These are phyloP conservation scores for Gryganskiella cystojenkinii DNA, from an alignment of 192 early-diverging fungal species.

Conservation along the genomic window DNA sequence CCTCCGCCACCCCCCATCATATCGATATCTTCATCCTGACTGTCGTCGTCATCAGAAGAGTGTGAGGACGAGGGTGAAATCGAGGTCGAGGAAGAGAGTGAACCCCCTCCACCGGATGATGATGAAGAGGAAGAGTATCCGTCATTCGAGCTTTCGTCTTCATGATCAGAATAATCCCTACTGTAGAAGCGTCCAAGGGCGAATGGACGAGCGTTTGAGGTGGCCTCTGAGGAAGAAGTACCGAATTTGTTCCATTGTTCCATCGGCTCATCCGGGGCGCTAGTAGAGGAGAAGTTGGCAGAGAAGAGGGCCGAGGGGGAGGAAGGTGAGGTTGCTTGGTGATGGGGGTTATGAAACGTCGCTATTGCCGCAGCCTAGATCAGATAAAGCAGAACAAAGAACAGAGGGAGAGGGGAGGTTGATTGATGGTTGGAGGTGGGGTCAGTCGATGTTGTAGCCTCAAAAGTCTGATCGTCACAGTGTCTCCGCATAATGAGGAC, in stretches of 20 bases:
- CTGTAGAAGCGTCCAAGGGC: background rate
- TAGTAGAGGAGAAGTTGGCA: background rate
- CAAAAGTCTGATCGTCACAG: too few species aligned
- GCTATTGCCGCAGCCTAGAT: conserved; percentile 3
- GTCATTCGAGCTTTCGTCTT: conserved; percentile 14
- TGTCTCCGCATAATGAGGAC: too few species aligned
- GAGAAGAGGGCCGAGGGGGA: conserved; percentile 45
- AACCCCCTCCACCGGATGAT: background rate
- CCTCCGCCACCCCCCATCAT: conserved; percentile 1
- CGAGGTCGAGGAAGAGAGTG: conserved; percentile 9
- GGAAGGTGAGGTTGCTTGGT: conserved; percentile 38
- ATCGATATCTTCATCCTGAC: conserved; percentile 20
- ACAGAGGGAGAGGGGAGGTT: background rate
- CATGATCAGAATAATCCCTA: conserved; percentile 5
- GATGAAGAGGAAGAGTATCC: conserved; percentile 32
- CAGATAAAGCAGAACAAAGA: background rate
- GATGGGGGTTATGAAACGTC: conserved; percentile 27
- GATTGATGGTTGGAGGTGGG: too few species aligned
- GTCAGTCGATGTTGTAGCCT: too few species aligned
- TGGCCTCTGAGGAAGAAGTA: conserved; percentile 8
- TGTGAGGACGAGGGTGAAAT: conserved; percentile 24
- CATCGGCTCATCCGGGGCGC: conserved; percentile 11
- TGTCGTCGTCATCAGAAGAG: conserved; percentile 29
- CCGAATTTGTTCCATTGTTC: conserved; percentile 42
- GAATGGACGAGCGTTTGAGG: background rate